Conservation (phyloP, 768 basidiomycete genomes). For the Rhizopogon vinicolor region DNA sequence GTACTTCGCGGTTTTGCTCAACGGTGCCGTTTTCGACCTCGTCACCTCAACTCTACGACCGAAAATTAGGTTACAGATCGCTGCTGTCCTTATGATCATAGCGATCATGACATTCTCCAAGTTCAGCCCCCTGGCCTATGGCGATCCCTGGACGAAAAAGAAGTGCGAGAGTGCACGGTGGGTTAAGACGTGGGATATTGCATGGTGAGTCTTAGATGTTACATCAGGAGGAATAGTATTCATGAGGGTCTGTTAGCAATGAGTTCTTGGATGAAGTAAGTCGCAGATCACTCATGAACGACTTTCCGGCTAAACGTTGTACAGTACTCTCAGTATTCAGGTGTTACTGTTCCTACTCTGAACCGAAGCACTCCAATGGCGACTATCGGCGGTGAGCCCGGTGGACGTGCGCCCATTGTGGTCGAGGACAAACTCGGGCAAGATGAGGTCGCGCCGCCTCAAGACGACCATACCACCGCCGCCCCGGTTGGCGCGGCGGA, state of each 20-base stretch:
- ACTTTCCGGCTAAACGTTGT: neutral
- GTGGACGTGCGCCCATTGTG: constrained; percentile 51
- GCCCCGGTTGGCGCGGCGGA: constrained; percentile 52
- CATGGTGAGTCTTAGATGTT: constrained; percentile 50
- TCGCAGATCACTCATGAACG: constrained; percentile 5
- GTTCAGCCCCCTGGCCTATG: constrained; percentile 83
- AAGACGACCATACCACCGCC: constrained; percentile 28
- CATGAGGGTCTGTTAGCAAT: constrained; percentile 33
- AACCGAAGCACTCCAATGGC: constrained; percentile 34
- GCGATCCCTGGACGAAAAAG: constrained; percentile 77
- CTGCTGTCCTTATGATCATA: constrained; percentile 64
- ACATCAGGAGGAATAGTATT: neutral
- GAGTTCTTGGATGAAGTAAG: constrained; percentile 69
- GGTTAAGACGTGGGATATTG: constrained; percentile 96
- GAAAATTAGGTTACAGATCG: constrained; percentile 74
- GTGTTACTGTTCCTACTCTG: constrained; percentile 32
- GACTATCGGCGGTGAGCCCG: constrained; percentile 47
- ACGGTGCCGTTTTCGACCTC: constrained; percentile 78
- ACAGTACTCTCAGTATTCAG: constrained; percentile 57
- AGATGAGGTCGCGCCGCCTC: constrained; percentile 7
- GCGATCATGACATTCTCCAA: constrained; percentile 75
- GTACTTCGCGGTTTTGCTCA: constrained; percentile 85
- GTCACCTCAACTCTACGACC: constrained; percentile 76
- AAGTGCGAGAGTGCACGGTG: constrained; percentile 77
- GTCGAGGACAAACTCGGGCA: constrained; percentile 39